A percentile compares a stretch with the other conserved stretches of the same genome.
Conservation (phyloP, 2,329 filamentous ascomycete species). For the Microsporum canis region DNA sequence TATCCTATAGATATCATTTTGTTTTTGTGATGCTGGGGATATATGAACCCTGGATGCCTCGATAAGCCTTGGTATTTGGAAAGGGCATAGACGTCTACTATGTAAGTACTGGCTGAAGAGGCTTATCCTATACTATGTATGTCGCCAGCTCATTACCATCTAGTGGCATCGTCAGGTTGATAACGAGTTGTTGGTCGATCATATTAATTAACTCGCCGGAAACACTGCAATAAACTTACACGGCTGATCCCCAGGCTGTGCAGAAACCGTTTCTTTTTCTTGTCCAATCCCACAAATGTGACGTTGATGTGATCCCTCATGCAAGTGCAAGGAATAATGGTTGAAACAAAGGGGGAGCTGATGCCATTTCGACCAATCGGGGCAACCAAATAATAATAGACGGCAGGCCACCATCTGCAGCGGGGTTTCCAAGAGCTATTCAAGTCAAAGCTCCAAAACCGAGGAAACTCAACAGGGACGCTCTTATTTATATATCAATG, state of each 20-base stretch:
- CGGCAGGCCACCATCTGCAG: background rate
- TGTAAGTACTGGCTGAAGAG: too few relatives aligned
- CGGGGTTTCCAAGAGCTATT: background rate
- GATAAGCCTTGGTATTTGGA: too few relatives aligned
- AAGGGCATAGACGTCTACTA: too few relatives aligned
- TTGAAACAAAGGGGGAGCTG: background rate
- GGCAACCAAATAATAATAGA: background rate
- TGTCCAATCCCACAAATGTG: background rate
- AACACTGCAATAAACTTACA: background rate
- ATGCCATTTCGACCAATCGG: background rate
- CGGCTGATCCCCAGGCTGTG: background rate
- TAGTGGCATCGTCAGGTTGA: background rate
- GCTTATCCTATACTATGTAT: too few relatives aligned
- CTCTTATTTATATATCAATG: background rate
- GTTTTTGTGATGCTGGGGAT: too few relatives aligned
- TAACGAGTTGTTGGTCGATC: background rate
- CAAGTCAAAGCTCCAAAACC: background rate
- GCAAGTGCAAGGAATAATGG: background rate
- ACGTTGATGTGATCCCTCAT: background rate
- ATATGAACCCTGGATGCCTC: too few relatives aligned
- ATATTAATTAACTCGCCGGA: background rate
- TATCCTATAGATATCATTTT: too few relatives aligned
- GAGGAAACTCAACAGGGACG: too few relatives aligned
- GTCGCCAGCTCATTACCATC: background rate
- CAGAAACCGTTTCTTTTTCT: background rate